Percentiles rank a stretch among this genome's conserved stretches.
Evolutionary conservation across 2,329 filamentous ascomycete species (phyloP).

Genomic region (Aureobasidium sp.): DNA sequence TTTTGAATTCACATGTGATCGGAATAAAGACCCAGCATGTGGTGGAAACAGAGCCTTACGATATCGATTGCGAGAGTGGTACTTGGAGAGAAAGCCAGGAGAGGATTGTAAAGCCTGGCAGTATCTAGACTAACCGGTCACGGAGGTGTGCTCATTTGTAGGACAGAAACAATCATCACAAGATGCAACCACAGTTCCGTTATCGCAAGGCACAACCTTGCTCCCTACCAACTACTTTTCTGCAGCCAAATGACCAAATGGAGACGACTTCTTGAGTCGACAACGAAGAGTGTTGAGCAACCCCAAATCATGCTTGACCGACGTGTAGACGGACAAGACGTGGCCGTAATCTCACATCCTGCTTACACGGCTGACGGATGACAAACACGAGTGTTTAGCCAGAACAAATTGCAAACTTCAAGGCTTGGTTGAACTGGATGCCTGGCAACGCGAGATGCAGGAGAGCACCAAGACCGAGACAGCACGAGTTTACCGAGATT

Average conservation of each 20-base stretch:
- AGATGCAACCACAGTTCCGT: neutral
- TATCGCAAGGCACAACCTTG: neutral
- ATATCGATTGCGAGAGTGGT: neutral
- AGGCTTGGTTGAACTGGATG: neutral
- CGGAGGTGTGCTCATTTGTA: neutral
- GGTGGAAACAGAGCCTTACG: neutral
- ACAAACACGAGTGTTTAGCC: neutral
- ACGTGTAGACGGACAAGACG: neutral
- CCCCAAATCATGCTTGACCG: neutral
- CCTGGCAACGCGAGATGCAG: conserved; percentile 3
- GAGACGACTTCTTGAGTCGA: neutral
- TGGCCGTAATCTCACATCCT: neutral
- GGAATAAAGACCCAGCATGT: conserved; percentile 1
- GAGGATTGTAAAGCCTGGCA: neutral
- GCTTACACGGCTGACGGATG: neutral
- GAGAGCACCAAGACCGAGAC: neutral
- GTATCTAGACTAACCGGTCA: neutral
- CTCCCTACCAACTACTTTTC: neutral
- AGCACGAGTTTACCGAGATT: conserved; percentile 2
- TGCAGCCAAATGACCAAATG: neutral
- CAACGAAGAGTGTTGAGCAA: neutral
- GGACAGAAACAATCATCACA: neutral
- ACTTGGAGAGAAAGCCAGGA: neutral
- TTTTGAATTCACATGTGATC: neutral
- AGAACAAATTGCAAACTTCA: neutral